phyloP scores from a whole-genome alignment of 306 rosid genomes.

The Trifolium pratense region DNA sequence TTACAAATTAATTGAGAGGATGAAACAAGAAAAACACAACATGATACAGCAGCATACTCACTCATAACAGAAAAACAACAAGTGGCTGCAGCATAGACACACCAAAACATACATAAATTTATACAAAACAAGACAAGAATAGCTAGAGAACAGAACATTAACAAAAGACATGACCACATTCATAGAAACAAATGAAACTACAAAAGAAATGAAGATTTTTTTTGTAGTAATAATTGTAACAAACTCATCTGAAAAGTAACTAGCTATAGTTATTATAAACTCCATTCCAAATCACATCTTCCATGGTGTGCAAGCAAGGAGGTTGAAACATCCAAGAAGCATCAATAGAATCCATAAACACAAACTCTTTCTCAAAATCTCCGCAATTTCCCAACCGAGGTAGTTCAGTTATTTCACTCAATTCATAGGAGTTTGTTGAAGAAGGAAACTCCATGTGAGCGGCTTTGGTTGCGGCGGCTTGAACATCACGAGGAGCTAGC shows the following conservation, averaged over 20 bases:
- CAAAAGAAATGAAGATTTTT: too few species aligned
- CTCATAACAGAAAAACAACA: conserved; percentile 50
- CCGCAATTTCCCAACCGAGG: conserved; percentile 59
- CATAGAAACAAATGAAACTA: too few species aligned
- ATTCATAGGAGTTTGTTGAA: conserved; percentile 51
- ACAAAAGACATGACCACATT: too few species aligned
- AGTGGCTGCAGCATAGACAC: conserved; percentile 42
- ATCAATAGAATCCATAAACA: conserved; percentile 60
- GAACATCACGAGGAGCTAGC: conserved; percentile 76
- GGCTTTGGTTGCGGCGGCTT: conserved; percentile 88
- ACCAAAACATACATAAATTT: neutral
- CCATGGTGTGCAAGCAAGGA: conserved; percentile 61
- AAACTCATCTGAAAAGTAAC: neutral
- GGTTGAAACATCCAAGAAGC: conserved; percentile 65
- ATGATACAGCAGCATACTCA: conserved; percentile 32
- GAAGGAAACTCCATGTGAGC: conserved; percentile 67
- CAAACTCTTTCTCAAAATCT: conserved; percentile 58
- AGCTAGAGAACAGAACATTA: too few species aligned
- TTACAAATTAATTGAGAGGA: conserved; percentile 46
- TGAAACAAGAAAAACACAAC: neutral
- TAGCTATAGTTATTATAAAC: conserved; percentile 2
- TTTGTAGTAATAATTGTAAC: neutral
- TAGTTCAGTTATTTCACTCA: conserved; percentile 72
- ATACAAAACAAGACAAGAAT: neutral
- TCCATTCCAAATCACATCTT: conserved; percentile 39